Evolutionary conservation across 371 early-diverging fungal species (phyloP), one percentile per base, ranked within the genome.

Genomic region (Mortierella sp.): DNA sequence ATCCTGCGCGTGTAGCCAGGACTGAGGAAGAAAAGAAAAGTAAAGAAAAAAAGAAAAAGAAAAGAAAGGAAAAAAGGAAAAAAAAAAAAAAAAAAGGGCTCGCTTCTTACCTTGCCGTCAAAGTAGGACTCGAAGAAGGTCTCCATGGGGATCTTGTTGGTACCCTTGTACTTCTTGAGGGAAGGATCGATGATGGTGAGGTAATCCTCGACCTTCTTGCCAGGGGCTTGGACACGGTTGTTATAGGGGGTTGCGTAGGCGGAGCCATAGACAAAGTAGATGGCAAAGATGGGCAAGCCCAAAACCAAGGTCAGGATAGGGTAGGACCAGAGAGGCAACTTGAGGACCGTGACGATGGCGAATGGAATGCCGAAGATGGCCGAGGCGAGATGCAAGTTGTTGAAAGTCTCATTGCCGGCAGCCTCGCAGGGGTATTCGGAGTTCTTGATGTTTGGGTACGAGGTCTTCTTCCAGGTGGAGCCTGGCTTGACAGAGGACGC

Each of bases 61-160:
- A 21, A 21, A 29, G 23, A 15, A 55, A 37, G 47, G 48, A 25
- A 14, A 51, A 23, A 11, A 55, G n/a, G n/a, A 48, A 48, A 61
- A 4, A 19, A 55, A 23, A 18, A 30, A 53, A 23, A n/a, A 26
- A 46, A 60, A n/a, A 57, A 5, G 37, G 3, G 9, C 5, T 45
- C 60, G 48, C 9, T 53, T 53, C 23, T 59, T 76, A 76, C 76
- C 76, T 96, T 94, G 59, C 91, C 93, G 74, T 94, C 95, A 88
- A 98, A 95, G 88, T 97, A 98, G 69, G 91, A 90, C 79, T 98
- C 98, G 66, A 97, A 97, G 85, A 96, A 96, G 65, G 91, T 90
- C 81, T 97, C 98, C 92, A 97, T 97, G 62, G 98, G 97, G 66
- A 98, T 97, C 88, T 94, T 95, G 86, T 85, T 90, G 64, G 83